Percentiles rank a stretch among this genome's conserved stretches.
These are phyloP conservation scores for Ceriops zippeliana DNA, from an alignment of 345 rosid species.

Conservation along the genomic window DNA sequence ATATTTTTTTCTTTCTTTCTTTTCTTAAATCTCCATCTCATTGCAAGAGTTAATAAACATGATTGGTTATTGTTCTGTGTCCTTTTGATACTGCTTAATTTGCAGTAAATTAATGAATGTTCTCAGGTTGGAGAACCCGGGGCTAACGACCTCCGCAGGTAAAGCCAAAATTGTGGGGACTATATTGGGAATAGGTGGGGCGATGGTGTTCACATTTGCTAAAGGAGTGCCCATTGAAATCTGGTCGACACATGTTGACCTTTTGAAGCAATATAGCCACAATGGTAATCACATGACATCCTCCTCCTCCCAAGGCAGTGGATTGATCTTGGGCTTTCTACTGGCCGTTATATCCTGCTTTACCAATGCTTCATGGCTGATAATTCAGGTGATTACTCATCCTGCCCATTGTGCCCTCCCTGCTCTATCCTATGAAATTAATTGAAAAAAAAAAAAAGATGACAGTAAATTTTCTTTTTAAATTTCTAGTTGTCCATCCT, in stretches of 20 bases:
- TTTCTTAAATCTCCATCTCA: too few species aligned
- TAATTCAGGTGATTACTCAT: constrained; percentile 35
- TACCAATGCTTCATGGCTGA: constrained; percentile 35
- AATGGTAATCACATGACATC: not conserved
- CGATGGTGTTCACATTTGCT: constrained; percentile 53
- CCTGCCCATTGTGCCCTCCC: too few species aligned
- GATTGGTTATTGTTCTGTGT: too few species aligned
- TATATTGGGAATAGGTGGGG: constrained; percentile 47
- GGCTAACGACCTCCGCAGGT: constrained; percentile 28
- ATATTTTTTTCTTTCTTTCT: too few species aligned
- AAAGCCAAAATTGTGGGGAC: constrained; percentile 57
- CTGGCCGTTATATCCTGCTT: constrained; percentile 31
- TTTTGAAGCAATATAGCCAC: constrained; percentile 18
- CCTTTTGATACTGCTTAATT: too few species aligned
- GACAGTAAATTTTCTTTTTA: too few species aligned
- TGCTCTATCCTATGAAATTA: too few species aligned
- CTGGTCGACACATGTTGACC: constrained; percentile 35
- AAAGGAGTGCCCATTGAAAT: constrained; percentile 37
- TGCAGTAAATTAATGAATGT: not conserved
- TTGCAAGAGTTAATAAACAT: too few species aligned
- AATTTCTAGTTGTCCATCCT: too few species aligned
- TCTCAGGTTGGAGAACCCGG: constrained; percentile 47
- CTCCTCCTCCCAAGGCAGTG: constrained; percentile 10
- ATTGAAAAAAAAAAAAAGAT: too few species aligned
- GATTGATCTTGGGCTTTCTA: constrained; percentile 23